phyloP scores from a whole-genome alignment of 176 grass and related monocot species.

The Eragrostis nindensis region DNA sequence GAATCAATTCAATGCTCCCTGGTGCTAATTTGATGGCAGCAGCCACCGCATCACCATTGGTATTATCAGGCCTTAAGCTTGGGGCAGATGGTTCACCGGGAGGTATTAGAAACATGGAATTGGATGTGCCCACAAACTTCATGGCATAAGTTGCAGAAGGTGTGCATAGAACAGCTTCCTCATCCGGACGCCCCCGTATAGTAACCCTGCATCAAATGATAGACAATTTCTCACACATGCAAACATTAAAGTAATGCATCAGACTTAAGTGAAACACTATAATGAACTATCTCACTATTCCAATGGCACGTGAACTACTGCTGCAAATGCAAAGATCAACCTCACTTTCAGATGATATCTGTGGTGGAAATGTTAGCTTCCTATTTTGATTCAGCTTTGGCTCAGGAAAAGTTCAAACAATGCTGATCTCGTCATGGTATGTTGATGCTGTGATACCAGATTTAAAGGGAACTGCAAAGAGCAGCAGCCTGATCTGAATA shows the following conservation, averaged over 20 bases:
- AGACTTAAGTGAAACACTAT: background rate
- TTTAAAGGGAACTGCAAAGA: background rate
- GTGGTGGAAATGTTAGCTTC: background rate
- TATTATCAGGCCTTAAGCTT: slow-evolving; percentile 10
- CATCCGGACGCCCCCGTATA: slow-evolving; percentile 64
- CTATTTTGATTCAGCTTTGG: background rate
- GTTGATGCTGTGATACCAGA: background rate
- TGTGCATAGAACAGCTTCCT: slow-evolving; percentile 95
- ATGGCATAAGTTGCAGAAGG: slow-evolving; percentile 78
- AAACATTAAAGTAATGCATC: background rate
- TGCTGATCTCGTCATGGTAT: background rate
- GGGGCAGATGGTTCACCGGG: slow-evolving; percentile 39
- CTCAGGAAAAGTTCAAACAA: background rate
- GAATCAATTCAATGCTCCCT: slow-evolving; percentile 77
- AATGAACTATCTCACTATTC: background rate
- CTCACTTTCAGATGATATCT: background rate
- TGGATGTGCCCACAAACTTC: slow-evolving; percentile 96
- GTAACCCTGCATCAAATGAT: slow-evolving; percentile 48
- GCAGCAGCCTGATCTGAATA: background rate
- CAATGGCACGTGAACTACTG: background rate
- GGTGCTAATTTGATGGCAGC: slow-evolving; percentile 80
- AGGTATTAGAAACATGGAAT: slow-evolving; percentile 80
- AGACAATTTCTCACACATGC: background rate
- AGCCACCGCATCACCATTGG: slow-evolving; percentile 23
- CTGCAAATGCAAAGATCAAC: background rate